Percentiles rank a stretch among this genome's conserved stretches.
Evolutionary conservation across 2,329 filamentous ascomycete species (phyloP).

Genomic region (Fusarium sp.): DNA sequence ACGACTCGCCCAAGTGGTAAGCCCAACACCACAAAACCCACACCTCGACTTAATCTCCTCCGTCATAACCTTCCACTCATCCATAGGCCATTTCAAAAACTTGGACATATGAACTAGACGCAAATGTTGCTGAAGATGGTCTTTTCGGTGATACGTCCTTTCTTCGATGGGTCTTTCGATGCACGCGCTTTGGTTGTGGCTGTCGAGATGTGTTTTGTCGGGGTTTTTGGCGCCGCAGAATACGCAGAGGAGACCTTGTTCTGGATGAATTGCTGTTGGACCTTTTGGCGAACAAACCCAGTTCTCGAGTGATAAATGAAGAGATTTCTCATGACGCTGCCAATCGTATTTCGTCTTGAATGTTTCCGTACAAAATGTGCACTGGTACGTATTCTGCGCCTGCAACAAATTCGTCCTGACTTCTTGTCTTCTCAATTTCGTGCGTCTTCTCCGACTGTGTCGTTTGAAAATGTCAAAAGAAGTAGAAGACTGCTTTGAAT

Average conservation of each 20-base stretch:
- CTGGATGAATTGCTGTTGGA: slow-evolving; percentile 52
- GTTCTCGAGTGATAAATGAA: slow-evolving; percentile 58
- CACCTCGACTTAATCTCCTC: slow-evolving; percentile 54
- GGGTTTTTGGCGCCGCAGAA: slow-evolving; percentile 54
- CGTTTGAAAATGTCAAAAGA: slow-evolving; percentile 34
- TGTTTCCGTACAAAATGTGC: slow-evolving; percentile 60
- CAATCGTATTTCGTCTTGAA: slow-evolving; percentile 61
- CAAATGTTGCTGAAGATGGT: slow-evolving; percentile 57
- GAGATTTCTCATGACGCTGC: slow-evolving; percentile 64
- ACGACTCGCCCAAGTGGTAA: slow-evolving; percentile 53
- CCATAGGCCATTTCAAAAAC: slow-evolving; percentile 43
- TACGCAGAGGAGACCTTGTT: slow-evolving; percentile 48
- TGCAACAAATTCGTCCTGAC: slow-evolving; percentile 27
- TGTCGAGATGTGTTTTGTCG: slow-evolving; percentile 50
- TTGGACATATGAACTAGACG: slow-evolving; percentile 57
- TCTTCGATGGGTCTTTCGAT: slow-evolving; percentile 52
- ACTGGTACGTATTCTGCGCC: slow-evolving; percentile 51
- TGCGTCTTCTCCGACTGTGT: slow-evolving; percentile 25
- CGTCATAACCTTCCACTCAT: slow-evolving; percentile 54
- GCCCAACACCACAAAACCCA: slow-evolving; percentile 55
- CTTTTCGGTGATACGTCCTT: slow-evolving; percentile 58
- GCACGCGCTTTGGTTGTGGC: slow-evolving; percentile 58
- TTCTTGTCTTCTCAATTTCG: slow-evolving; percentile 25
- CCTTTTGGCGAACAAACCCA: slow-evolving; percentile 59
- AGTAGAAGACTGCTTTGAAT: slow-evolving; percentile 21